Evolutionary conservation across 2,329 filamentous ascomycete species (phyloP), one percentile per base, ranked within the genome.

Genomic region (Diaporthe vaccinii): DNA sequence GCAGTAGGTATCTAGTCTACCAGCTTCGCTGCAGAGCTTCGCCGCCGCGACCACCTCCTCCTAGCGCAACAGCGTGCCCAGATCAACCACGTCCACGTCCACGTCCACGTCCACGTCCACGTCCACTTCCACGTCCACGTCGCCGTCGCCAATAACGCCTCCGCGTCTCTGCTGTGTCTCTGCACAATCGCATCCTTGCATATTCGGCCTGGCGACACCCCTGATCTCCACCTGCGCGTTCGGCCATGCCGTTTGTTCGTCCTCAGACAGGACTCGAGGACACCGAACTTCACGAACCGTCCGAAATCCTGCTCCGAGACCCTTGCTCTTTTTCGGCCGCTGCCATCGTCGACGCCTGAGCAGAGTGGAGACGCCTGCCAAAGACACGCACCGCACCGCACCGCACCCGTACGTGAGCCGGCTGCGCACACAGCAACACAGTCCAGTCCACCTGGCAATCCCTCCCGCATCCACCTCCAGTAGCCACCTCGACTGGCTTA

Each of bases 401-500:
- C 25, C 25, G 20, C 51, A 36, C 28, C 28, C 53, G 25, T 57
- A 57, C 58, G 6, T 41, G 58, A 61, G 34, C 36, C 58, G 28
- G 15, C 62, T n/a, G 39, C 41, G 25, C 39, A 34, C 59, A 53
- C 62, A 8, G n/a, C 46, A 51, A 36, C 22, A 51, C 44, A 28
- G n/a, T 62, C 39, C 59, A 62, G 36, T 28, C 59, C 59, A 62
- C 36, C 25, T 46, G 59, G 14, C 25, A 46, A 17, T 46, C n/a
- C 39, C 25, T 39, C 36, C 31, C 55, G 31, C 55, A 20, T 36
- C 31, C 31, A 58, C 31, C 34, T 51, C 20, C 34, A 34, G 44
- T 39, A n/a, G 46, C 28, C 44, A 49, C 28, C 5, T 39, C 62
- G 28, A 83, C 80, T 6, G 31, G 75, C 17, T 78, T 46, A 20